These are phyloP conservation scores for Raffaelea ambrosiae DNA, from an alignment of 2,329 filamentous ascomycete species.

Conservation along the genomic window DNA sequence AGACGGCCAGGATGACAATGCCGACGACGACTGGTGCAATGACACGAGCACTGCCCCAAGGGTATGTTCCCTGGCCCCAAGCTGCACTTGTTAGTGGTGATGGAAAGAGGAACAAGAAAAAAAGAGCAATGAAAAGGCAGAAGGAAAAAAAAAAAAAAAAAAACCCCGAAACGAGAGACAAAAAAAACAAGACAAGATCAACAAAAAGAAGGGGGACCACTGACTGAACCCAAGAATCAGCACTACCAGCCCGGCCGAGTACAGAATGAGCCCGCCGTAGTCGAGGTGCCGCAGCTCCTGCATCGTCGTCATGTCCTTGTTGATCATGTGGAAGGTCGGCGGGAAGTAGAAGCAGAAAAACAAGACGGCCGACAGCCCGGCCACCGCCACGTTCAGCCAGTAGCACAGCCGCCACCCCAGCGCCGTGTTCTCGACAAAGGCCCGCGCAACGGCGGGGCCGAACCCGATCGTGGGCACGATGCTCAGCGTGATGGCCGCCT, in stretches of 20 bases:
- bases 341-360: constrained; percentile 36
- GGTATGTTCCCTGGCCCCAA: constrained; percentile 28
- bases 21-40: constrained; percentile 26
- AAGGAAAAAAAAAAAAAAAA: not conserved
- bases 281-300: constrained; percentile 33
- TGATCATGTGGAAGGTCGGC: constrained; percentile 31
- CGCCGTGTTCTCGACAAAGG: constrained; percentile 29
- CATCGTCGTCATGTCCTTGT: constrained; percentile 22
- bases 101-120: not conserved
- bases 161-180: not conserved
- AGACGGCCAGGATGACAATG: constrained; percentile 11
- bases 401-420: constrained; percentile 39
- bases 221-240: constrained; percentile 29
- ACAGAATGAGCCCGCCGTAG: constrained; percentile 32
- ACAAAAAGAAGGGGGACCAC: not conserved
- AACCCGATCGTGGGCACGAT: constrained; percentile 28
- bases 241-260: constrained; percentile 28
- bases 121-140: not conserved
- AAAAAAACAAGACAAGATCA: not conserved
- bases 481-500: constrained; percentile 26
- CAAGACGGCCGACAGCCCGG: constrained; percentile 25
- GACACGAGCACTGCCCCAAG: constrained; percentile 29
- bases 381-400: constrained; percentile 36
- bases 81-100: constrained; percentile 13
- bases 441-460: constrained; percentile 34